phyloP scores from a whole-genome alignment of 768 basidiomycete species.

The Hygrophoropsis aurantiaca region DNA sequence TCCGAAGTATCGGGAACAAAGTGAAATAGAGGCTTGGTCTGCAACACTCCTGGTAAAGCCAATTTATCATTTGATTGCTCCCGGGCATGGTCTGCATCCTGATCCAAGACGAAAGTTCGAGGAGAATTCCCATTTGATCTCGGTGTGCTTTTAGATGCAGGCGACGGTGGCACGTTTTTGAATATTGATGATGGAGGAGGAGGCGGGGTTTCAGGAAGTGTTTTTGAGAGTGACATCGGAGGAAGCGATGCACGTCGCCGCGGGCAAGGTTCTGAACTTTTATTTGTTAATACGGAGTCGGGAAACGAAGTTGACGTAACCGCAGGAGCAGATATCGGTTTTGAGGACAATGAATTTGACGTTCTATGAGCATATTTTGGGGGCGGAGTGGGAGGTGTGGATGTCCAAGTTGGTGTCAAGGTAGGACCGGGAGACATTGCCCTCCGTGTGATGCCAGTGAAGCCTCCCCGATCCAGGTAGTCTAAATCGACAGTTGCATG shows the following conservation, averaged over 20 bases:
- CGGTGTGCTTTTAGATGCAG: not conserved
- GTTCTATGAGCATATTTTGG: conserved; percentile 34
- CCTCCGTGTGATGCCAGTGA: conserved; percentile 18
- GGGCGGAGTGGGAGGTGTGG: conserved; percentile 60
- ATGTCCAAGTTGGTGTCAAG: conserved; percentile 53
- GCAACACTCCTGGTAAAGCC: not conserved
- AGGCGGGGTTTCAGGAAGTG: conserved; percentile 9
- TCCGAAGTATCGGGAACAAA: conserved; percentile 17
- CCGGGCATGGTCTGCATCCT: not conserved
- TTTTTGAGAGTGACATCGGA: conserved; percentile 21
- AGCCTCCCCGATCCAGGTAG: conserved; percentile 16
- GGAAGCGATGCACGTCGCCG: conserved; percentile 44
- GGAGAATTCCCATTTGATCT: not conserved
- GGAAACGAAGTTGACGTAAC: conserved; percentile 35
- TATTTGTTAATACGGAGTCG: conserved; percentile 23
- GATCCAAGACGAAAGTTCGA: not conserved
- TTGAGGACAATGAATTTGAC: conserved; percentile 32
- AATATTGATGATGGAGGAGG: not conserved
- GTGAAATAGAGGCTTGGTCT: conserved; percentile 12
- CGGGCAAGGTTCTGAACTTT: conserved; percentile 15
- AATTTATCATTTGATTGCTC: not conserved
- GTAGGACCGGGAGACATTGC: conserved; percentile 5
- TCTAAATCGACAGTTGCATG: not conserved
- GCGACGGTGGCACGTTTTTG: not conserved
- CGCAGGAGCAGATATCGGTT: conserved; percentile 47